These are phyloP conservation scores for Corchorus olitorius DNA, from an alignment of 345 rosid genomes.

Conservation along the genomic window DNA sequence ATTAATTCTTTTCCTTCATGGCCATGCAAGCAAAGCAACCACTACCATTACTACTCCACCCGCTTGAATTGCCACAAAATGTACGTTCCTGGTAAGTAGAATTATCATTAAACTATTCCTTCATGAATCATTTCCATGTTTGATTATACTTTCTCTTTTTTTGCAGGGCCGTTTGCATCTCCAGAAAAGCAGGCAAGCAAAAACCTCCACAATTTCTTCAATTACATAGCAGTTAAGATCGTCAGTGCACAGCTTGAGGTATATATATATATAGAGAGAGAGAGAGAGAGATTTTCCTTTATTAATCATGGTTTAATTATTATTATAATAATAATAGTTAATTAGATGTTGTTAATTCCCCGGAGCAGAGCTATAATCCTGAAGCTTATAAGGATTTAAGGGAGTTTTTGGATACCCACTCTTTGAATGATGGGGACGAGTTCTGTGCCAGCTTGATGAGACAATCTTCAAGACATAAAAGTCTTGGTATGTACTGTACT, in stretches of 20 bases:
- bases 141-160: too few species aligned
- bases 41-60: conserved; percentile 7
- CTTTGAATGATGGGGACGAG: conserved; percentile 80
- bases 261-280: too few species aligned
- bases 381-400: conserved; percentile 74
- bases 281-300: background rate
- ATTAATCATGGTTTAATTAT: background rate
- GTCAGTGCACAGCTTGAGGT: conserved; percentile 63
- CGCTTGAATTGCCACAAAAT: conserved; percentile 55
- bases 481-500: conserved; percentile 47
- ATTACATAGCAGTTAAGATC: conserved; percentile 70
- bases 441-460: conserved; percentile 76
- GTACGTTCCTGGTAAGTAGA: conserved; percentile 61
- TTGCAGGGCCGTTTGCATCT: conserved; percentile 39
- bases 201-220: conserved; percentile 81
- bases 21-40: conserved; percentile 26
- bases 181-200: conserved; percentile 83
- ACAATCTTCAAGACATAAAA: conserved; percentile 68
- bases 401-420: conserved; percentile 57
- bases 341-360: background rate
- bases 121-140: background rate
- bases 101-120: background rate
- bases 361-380: conserved; percentile 71
- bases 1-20: conserved; percentile 22
- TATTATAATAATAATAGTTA: too few species aligned